Evolutionary conservation across 441 rosid species (phyloP).

Genomic region (Syzygium syzygioides): DNA sequence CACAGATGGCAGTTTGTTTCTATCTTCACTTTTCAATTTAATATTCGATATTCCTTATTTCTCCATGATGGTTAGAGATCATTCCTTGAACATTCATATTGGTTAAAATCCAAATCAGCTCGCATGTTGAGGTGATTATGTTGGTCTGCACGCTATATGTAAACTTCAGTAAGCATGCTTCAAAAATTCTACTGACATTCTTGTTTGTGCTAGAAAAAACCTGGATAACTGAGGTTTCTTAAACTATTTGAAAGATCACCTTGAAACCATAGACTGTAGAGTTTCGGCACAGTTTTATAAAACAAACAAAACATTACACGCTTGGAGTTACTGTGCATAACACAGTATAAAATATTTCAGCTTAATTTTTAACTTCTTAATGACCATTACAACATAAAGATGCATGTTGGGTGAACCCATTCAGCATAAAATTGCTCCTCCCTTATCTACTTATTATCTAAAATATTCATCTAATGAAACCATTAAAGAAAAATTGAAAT

Average conservation of each 20-base stretch:
- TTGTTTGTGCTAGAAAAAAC: neutral
- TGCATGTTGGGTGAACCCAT: neutral
- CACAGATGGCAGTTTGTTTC: neutral
- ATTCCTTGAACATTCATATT: neutral
- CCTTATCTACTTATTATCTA: neutral
- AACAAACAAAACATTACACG: neutral
- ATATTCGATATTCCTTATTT: neutral
- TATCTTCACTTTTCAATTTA: neutral
- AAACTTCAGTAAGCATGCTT: neutral
- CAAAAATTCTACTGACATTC: neutral
- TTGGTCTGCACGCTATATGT: neutral
- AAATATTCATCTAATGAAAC: neutral
- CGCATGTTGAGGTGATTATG: neutral
- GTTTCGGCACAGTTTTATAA: neutral
- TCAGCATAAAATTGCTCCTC: neutral
- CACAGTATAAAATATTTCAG: neutral
- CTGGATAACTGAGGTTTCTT: neutral
- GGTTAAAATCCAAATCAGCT: neutral
- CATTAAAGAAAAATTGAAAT: neutral
- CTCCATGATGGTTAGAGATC: neutral
- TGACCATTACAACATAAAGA: neutral
- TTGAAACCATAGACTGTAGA: neutral
- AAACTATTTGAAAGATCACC: neutral
- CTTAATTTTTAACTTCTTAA: neutral
- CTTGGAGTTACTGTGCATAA: neutral